These are phyloP conservation scores for Posidonia australis DNA, from an alignment of 106 monocot genomes.

Conservation along the genomic window DNA sequence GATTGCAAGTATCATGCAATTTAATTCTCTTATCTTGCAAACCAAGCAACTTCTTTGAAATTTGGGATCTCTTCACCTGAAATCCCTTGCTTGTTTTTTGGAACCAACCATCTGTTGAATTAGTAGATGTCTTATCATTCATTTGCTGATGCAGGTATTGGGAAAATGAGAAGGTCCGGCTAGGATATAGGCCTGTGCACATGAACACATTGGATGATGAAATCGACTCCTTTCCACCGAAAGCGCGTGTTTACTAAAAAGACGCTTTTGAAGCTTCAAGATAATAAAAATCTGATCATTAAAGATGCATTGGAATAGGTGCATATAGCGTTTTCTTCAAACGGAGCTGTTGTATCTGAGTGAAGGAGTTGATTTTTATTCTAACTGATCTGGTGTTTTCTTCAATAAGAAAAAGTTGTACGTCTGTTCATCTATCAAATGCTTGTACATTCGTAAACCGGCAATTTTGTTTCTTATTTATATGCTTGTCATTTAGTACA, in stretches of 20 bases:
- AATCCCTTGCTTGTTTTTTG: not conserved
- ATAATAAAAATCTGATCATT: too few species aligned
- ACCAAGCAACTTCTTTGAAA: too few species aligned
- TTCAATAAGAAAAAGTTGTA: not conserved
- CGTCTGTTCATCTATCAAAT: not conserved
- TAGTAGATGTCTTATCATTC: not conserved
- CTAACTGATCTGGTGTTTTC: not conserved
- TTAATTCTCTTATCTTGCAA: too few species aligned
- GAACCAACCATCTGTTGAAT: not conserved
- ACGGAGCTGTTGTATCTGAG: too few species aligned
- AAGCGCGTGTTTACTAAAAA: conserved; percentile 86
- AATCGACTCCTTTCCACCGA: conserved; percentile 86
- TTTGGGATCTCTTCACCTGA: too few species aligned
- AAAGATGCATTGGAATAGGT: too few species aligned
- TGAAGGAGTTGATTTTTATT: not conserved
- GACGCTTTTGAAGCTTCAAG: too few species aligned
- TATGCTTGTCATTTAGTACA: too few species aligned
- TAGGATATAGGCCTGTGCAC: conserved; percentile 85
- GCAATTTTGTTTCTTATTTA: not conserved
- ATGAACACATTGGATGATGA: conserved; percentile 90
- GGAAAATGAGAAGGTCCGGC: conserved; percentile 72
- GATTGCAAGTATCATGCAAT: too few species aligned
- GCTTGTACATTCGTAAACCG: not conserved
- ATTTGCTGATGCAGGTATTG: conserved; percentile 53
- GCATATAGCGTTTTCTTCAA: too few species aligned